Percentiles rank a stretch among this genome's conserved stretches.
These are phyloP conservation scores for Takakia lepidozioides DNA, from an alignment of 225 moss, liverwort and hornwort genomes.

Conservation along the genomic window DNA sequence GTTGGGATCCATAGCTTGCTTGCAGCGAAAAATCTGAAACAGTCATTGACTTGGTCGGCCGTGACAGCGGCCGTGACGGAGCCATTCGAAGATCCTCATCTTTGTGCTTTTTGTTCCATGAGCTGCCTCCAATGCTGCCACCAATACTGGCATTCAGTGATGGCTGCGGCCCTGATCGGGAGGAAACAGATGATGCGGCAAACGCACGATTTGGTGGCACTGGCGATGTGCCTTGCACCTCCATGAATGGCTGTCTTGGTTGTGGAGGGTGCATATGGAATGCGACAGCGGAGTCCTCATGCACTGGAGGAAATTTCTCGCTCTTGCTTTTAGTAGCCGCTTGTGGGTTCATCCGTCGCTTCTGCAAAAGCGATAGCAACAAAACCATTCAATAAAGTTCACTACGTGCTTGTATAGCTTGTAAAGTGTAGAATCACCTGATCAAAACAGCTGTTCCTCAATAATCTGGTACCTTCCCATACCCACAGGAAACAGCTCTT, in stretches of 20 bases:
- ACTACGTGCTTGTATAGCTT: no score
- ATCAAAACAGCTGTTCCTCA: no score
- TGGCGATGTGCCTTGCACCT: conserved; percentile 83
- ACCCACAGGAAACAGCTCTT: no score
- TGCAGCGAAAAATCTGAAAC: conserved; percentile 70
- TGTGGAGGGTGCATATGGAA: conserved; percentile 80
- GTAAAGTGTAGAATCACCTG: no score
- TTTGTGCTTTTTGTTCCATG: conserved; percentile 90
- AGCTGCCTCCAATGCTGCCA: conserved; percentile 44
- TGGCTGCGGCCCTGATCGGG: conserved; percentile 90
- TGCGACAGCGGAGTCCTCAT: conserved; percentile 81
- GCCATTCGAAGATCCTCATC: conserved; percentile 82
- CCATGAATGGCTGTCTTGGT: conserved; percentile 61
- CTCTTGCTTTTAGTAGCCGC: conserved; percentile 91
- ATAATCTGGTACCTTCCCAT: no score
- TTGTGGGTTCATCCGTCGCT: conserved; percentile 58
- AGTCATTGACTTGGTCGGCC: conserved; percentile 70
- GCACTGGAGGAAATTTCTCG: conserved; percentile 91
- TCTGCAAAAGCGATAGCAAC: no score
- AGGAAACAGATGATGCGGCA: conserved; percentile 55
- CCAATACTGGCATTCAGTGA: conserved; percentile 27
- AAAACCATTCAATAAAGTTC: no score
- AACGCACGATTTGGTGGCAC: conserved; percentile 50
- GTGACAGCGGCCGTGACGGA: conserved; percentile 49
- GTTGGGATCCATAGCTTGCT: conserved; percentile 37